Evolutionary conservation across 805 yeast species (phyloP).

Genomic region (Saccharomycopsis sp.): DNA sequence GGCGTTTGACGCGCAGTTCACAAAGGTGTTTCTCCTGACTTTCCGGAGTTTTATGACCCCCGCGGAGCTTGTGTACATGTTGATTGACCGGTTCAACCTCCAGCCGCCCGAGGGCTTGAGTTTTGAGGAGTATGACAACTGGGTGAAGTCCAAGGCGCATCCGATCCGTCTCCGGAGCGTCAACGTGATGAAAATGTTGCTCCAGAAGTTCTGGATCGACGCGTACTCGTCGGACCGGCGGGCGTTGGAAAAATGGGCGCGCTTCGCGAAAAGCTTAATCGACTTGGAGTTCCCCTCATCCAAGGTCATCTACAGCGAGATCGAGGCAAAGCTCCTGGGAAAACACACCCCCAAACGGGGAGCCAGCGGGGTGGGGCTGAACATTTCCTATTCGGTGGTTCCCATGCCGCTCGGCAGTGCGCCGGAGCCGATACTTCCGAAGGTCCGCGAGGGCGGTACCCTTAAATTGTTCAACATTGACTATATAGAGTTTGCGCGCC

Average conservation of each 20-base stretch:
- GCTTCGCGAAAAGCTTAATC: conserved; percentile 35
- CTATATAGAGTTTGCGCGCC: conserved; percentile 72
- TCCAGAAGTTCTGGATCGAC: conserved; percentile 65
- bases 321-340: conserved; percentile 29
- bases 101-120: conserved; percentile 85
- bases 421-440: conserved; percentile 16
- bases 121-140: conserved; percentile 69
- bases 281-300: conserved; percentile 39
- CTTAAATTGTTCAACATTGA: conserved; percentile 60
- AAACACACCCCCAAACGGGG: conserved; percentile 7
- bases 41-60: conserved; percentile 71
- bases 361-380: conserved; percentile 13
- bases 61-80: conserved; percentile 47
- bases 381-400: conserved; percentile 8
- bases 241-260: conserved; percentile 30
- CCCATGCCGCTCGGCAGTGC: conserved; percentile 16
- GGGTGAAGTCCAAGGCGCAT: conserved; percentile 65
- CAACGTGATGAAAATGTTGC: conserved; percentile 56
- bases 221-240: conserved; percentile 44
- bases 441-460: conserved; percentile 18
- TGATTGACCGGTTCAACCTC: conserved; percentile 59
- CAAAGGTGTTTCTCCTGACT: conserved; percentile 63
- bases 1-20: conserved; percentile 53
- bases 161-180: conserved; percentile 64
- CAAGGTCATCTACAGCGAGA: conserved; percentile 33